Base-by-base conservation (phyloP, 805 yeast genomes). In the Maudiozyma serrabonitensis region DNA sequence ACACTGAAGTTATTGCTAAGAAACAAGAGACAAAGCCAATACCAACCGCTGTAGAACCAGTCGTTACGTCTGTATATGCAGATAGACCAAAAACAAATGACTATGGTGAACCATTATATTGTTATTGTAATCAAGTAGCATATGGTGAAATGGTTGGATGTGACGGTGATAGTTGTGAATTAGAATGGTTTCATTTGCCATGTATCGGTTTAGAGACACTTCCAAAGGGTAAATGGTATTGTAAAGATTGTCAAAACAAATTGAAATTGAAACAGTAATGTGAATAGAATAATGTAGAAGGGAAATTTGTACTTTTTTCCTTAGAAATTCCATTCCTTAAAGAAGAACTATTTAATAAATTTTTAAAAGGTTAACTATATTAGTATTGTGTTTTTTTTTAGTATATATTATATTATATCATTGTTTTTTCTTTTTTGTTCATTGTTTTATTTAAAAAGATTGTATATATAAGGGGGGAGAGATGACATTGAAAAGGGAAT, bases 121-220 rank as follows among this genome's bases (percentile, higher is more conserved):
- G 99, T 67, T 90, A 91, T 70, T 93, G 99, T 70, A 87, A 89
- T 64, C 96, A 90, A 64, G 95, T 90, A 0, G 91, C 97, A 4
- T 93, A 86, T 63, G 99, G 99, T 18, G 98, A 93, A 62, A 93
- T 93, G 99, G 97, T 93, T 52, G 99, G 95, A 2, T 93, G 99
- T 69, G 99, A 93, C 62, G 97, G 96, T 12, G 90, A 87, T 35
- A 80, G 82, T 51, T 91, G 98, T 71, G 82, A 82, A 63, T 74
- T 88, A 48, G 98, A 90, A 66, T 90, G 98, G 98, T 90, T 90
- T 69, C 98, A 90, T 71, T 72, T 91, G 56, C 95, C 95, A 16
- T 90, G 98, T 68, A 85, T 87, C 41, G 96, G 96, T 0, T 75
- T 89, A 58, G 80, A 82, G 46, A 82, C 88, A 46, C 78, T 91